Conservation (phyloP, 805 yeast genomes). For the Myxozyma nipponensis region DNA sequence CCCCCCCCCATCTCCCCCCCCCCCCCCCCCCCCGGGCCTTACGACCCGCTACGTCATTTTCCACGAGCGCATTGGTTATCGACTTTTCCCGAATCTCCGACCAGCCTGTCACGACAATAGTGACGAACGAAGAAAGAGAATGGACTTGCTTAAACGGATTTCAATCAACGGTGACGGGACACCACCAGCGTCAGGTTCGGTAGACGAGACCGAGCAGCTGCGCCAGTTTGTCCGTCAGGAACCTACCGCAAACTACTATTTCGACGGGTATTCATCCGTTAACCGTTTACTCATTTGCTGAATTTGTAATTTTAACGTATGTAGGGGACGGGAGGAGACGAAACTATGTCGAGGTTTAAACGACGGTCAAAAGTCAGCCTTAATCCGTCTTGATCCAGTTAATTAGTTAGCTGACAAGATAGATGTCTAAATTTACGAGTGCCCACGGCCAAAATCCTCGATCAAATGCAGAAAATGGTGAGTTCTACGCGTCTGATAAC, state of each 20-base stretch:
- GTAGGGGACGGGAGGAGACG: slow-evolving; percentile 10
- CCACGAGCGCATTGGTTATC: no score
- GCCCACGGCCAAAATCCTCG: slow-evolving; percentile 17
- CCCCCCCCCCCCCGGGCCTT: no score
- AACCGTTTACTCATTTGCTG: not conserved
- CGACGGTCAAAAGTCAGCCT: slow-evolving; percentile 10
- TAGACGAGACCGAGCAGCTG: not conserved
- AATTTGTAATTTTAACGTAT: not conserved
- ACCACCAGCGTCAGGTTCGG: no score
- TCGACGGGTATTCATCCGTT: slow-evolving; percentile 10
- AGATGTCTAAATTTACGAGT: slow-evolving; percentile 16
- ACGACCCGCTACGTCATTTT: no score
- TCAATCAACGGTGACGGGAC: no score
- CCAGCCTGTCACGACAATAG: no score
- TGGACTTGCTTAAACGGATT: no score
- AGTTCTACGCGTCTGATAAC: not conserved
- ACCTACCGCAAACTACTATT: slow-evolving; percentile 6
- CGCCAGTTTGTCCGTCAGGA: slow-evolving; percentile 9
- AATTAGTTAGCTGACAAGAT: not conserved
- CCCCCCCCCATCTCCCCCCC: no score
- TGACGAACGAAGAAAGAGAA: no score
- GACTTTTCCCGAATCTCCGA: no score
- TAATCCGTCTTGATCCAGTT: not conserved
- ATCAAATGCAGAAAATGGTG: slow-evolving; percentile 22
- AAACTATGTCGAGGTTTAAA: slow-evolving; percentile 9